Evolutionary conservation across 2,329 filamentous ascomycete genomes (phyloP).

Genomic region (Tolypocladium paradoxum): DNA sequence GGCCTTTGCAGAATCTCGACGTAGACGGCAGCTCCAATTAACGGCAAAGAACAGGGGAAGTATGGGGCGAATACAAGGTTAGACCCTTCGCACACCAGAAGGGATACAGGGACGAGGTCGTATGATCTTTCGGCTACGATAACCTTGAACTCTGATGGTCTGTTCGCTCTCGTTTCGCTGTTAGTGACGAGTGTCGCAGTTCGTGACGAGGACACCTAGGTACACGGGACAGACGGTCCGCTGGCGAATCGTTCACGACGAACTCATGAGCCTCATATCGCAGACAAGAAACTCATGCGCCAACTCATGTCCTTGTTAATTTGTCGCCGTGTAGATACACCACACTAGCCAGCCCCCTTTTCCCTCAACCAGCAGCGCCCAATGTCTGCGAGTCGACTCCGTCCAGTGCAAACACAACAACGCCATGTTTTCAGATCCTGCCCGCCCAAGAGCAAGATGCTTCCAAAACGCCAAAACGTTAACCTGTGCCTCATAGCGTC

Average conservation of each 20-base stretch:
- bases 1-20: not conserved
- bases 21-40: not conserved
- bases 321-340: not conserved
- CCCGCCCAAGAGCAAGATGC: not conserved
- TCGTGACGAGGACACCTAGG: too few relatives aligned
- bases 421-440: not conserved
- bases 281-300: not conserved
- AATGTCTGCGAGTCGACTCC: too few relatives aligned
- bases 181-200: too few relatives aligned
- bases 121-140: not conserved
- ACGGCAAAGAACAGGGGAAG: not conserved
- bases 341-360: not conserved
- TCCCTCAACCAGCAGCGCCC: not conserved
- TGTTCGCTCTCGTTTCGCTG: not conserved
- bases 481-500: not conserved
- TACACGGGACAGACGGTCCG: not conserved
- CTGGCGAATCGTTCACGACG: not conserved
- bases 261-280: not conserved
- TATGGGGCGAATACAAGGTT: too few relatives aligned
- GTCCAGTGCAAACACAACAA: not conserved
- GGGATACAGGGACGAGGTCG: too few relatives aligned
- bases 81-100: too few relatives aligned
- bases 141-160: not conserved
- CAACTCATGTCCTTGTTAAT: not conserved
- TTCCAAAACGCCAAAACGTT: not conserved